phyloP scores from a whole-genome alignment of 2,329 filamentous ascomycete genomes.

The Pseudogymnoascus sp. region DNA sequence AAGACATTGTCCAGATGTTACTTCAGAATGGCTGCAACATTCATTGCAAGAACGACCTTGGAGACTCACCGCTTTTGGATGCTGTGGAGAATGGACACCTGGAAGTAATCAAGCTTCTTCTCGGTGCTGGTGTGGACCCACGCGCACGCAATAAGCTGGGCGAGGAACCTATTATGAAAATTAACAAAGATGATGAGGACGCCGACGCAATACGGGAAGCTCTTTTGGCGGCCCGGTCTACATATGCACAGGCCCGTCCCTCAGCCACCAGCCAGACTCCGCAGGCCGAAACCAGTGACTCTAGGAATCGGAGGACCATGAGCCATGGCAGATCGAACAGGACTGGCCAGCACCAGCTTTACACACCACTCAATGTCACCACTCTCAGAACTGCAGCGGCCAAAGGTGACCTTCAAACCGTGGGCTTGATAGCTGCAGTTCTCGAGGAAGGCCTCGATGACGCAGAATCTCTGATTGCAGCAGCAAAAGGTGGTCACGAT shows the following conservation, averaged over 20 bases:
- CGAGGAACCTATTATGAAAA: slow-evolving; percentile 80
- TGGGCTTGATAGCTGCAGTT: slow-evolving; percentile 53
- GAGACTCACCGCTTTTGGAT: slow-evolving; percentile 90
- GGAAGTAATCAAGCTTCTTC: slow-evolving; percentile 74
- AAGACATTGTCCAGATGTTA: slow-evolving; percentile 78
- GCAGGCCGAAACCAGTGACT: slow-evolving; percentile 24
- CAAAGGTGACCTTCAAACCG: slow-evolving; percentile 53
- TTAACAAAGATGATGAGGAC: slow-evolving; percentile 67
- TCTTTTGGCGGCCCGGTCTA: slow-evolving; percentile 56
- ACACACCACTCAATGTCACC: slow-evolving; percentile 53
- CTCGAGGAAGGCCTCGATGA: slow-evolving; percentile 53
- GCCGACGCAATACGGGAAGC: slow-evolving; percentile 68
- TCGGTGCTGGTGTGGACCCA: slow-evolving; percentile 84
- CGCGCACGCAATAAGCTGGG: slow-evolving; percentile 86
- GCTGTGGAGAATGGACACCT: slow-evolving; percentile 93
- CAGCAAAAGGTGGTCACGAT: slow-evolving; percentile 84
- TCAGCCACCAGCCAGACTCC: slow-evolving; percentile 23
- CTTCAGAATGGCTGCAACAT: slow-evolving; percentile 78
- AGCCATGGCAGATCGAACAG: slow-evolving; percentile 47
- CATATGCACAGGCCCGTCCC: slow-evolving; percentile 32
- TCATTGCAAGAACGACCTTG: slow-evolving; percentile 70
- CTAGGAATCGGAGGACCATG: slow-evolving; percentile 42
- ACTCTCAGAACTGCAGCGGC: slow-evolving; percentile 52
- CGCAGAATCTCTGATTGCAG: slow-evolving; percentile 79
- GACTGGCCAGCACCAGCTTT: slow-evolving; percentile 55